These are phyloP conservation scores for Dendrobium nobile DNA, from an alignment of 106 monocot species.

Conservation along the genomic window DNA sequence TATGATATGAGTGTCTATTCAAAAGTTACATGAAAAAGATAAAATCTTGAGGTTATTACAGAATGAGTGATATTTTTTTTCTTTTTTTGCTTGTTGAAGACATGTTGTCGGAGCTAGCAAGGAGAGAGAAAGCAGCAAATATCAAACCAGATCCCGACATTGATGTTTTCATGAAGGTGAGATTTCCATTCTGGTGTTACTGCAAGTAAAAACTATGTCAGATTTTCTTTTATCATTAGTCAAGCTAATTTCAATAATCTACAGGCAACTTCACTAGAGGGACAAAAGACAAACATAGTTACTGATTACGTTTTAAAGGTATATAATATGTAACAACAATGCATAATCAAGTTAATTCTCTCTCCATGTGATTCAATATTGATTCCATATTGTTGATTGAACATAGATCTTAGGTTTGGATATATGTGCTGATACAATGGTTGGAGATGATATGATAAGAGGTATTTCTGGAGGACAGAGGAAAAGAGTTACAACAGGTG, in stretches of 20 bases:
- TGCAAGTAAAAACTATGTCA: background rate
- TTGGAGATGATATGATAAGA: slow-evolving; percentile 43
- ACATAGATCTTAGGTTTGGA: slow-evolving; percentile 44
- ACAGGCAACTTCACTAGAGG: slow-evolving; percentile 34
- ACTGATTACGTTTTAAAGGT: slow-evolving; percentile 61
- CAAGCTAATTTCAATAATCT: background rate
- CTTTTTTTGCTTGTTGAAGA: slow-evolving; percentile 13
- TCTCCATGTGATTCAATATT: no score
- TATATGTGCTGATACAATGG: slow-evolving; percentile 44
- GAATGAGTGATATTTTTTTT: background rate
- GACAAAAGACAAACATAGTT: slow-evolving; percentile 22
- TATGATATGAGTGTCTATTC: no score
- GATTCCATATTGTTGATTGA: no score
- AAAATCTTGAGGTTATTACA: no score
- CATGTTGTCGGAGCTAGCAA: slow-evolving; percentile 45
- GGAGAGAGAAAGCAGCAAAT: slow-evolving; percentile 42
- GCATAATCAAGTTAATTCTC: background rate
- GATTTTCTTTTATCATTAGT: background rate
- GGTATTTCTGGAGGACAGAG: slow-evolving; percentile 48
- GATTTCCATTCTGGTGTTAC: background rate
- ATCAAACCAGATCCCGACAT: slow-evolving; percentile 55
- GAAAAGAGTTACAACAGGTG: slow-evolving; percentile 46
- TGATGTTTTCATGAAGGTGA: slow-evolving; percentile 56
- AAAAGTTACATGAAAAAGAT: no score
- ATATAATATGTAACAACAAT: background rate